These are phyloP conservation scores for Bauhinia variegata DNA, from an alignment of 306 rosid genomes.

Conservation along the genomic window DNA sequence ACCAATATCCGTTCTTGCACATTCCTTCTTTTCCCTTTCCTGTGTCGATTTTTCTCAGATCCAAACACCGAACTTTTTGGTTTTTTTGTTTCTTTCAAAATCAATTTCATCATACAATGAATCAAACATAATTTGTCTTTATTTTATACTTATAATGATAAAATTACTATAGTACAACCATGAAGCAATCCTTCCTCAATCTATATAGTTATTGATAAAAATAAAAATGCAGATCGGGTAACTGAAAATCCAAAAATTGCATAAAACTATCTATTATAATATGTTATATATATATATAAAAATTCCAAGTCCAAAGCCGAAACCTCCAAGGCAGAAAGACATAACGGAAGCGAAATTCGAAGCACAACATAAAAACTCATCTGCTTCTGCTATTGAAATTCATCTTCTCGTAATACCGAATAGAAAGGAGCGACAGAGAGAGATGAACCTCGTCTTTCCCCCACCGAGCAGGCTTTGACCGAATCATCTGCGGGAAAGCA, in stretches of 20 bases:
- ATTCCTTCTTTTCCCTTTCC: neutral
- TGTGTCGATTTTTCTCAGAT: conserved; percentile 1
- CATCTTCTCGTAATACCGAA: conserved; percentile 95
- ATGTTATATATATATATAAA: too few species aligned
- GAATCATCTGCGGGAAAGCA: conserved; percentile 50
- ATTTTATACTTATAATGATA: conserved; percentile 1
- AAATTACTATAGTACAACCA: conserved; percentile 20
- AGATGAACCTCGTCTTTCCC: conserved; percentile 95
- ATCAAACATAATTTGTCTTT: conserved; percentile 2
- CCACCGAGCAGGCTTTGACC: conserved; percentile 67
- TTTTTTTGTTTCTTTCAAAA: neutral
- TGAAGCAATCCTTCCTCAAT: conserved; percentile 11
- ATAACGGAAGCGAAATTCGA: neutral
- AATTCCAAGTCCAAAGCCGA: conserved; percentile 27
- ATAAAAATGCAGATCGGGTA: conserved; percentile 51
- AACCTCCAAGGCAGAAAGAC: conserved; percentile 8
- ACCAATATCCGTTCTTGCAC: too few species aligned
- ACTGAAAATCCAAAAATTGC: conserved; percentile 31
- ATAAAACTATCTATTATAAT: too few species aligned
- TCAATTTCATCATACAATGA: neutral
- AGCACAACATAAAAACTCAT: too few species aligned
- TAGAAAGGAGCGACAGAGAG: conserved; percentile 90
- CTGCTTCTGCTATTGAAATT: conserved; percentile 61
- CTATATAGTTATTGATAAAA: conserved; percentile 34
- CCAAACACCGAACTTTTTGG: conserved; percentile 12